Evolutionary conservation across 371 early-diverging fungal species (phyloP), one percentile per base, ranked within the genome.

Genomic region (Funneliformis caledonium): DNA sequence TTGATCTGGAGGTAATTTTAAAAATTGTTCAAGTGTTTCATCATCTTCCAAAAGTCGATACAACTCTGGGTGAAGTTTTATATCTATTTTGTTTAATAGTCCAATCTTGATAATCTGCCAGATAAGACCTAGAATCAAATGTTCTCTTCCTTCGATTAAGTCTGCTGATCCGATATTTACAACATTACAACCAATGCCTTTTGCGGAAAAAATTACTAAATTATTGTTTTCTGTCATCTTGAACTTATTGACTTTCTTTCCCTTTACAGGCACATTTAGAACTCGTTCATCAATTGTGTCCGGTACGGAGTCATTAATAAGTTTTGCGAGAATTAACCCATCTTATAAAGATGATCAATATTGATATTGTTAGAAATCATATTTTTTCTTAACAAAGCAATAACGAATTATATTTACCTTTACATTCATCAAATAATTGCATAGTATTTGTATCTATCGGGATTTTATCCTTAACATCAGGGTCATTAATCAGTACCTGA

Each of bases 51-150:
- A 86, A 76, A 98, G 88, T 56, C 98, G 94, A 85, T 97, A 97
- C 81, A 98, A 88, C 86, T 98, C 99, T 5, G 99, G 99, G 85
- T 98, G 98, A 64, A 94, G 90, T 86, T 96, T 94, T 84, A 98
- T 95, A 88, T 97, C 97, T 85, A 97, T 96, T 87, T 96, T 96
- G 85, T 96, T 94, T 79, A 94, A 89, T 82, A 98, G 88, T 82
- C 97, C 97, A 68, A 96, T 95, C 87, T 98, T 98, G 89, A 98
- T 97, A 82, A 98, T 97, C 84, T 98, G 98, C 98, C 98, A 98
- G 81, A 98, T 94, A 31, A 98, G 89, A 10, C 98, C 99, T 80
- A 98, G 89, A 82, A 98, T 93, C 83, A 98, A 89, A 84, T 97
- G 96, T 87, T 97, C 97, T 72, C 96, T 89, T 48, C 95, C 97